Evolutionary conservation across 768 basidiomycete species (phyloP).

Genomic region (Suillus americanus): DNA sequence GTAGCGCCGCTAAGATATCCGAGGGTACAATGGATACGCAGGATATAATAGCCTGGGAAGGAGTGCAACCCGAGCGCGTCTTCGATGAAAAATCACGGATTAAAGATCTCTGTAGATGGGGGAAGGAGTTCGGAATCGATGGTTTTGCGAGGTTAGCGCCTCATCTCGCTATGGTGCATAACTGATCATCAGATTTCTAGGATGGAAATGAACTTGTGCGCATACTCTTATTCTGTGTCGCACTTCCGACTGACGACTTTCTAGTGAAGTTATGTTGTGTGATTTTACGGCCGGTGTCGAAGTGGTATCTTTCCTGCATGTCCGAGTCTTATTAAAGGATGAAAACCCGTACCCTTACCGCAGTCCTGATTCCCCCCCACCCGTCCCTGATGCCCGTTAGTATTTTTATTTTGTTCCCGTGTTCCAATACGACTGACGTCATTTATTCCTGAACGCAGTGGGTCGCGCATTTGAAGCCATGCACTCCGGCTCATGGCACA

Average conservation of each 20-base stretch:
- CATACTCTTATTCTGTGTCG: not conserved
- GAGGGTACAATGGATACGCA: slow-evolving; percentile 36
- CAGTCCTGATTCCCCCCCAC: not conserved
- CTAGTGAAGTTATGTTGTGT: slow-evolving; percentile 49
- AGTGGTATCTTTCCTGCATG: slow-evolving; percentile 39
- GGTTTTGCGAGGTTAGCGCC: slow-evolving; percentile 30
- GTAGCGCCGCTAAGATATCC: slow-evolving; percentile 28
- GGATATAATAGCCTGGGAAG: slow-evolving; percentile 35
- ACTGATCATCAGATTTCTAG: slow-evolving; percentile 18
- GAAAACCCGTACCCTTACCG: not conserved
- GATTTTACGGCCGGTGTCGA: slow-evolving; percentile 42
- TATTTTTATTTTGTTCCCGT: not conserved
- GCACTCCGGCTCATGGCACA: slow-evolving; percentile 24
- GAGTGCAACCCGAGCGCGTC: slow-evolving; percentile 14
- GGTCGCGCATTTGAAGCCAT: slow-evolving; percentile 10
- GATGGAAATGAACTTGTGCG: slow-evolving; percentile 53
- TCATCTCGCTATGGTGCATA: not conserved
- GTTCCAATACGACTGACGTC: not conserved
- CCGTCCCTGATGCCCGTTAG: not conserved
- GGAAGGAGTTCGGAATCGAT: slow-evolving; percentile 28
- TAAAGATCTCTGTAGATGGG: slow-evolving; percentile 34
- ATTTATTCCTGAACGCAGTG: not conserved
- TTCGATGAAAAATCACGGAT: slow-evolving; percentile 27
- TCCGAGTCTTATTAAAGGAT: slow-evolving; percentile 12
- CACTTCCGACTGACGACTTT: not conserved